Percentiles rank a stretch among this genome's conserved stretches.
Evolutionary conservation across 2,329 filamentous ascomycete genomes (phyloP).

Genomic region (Colletotrichum kahawae): DNA sequence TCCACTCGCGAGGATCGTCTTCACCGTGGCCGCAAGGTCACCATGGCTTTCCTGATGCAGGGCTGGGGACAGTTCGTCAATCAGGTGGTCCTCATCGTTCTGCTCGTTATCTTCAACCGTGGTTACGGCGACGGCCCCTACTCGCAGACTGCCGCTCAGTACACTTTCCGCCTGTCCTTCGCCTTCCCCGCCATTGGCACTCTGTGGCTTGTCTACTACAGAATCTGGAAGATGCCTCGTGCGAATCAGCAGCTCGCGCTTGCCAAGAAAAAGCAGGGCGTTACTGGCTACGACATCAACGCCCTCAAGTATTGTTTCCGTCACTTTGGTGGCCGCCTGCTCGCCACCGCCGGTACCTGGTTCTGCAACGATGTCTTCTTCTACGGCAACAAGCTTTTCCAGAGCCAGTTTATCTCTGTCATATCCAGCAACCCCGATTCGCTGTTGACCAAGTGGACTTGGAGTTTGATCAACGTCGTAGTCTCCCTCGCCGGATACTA

Average conservation of each 20-base stretch:
- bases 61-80: constrained; percentile 97
- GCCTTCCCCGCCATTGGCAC: constrained; percentile 90
- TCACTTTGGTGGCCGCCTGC: constrained; percentile 84
- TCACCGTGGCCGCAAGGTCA: constrained; percentile 94
- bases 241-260: constrained; percentile 82
- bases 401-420: constrained; percentile 85
- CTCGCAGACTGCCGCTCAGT: constrained; percentile 78
- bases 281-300: constrained; percentile 91
- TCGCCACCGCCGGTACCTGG: constrained; percentile 89
- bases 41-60: constrained; percentile 96
- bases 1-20: constrained; percentile 93
- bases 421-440: constrained; percentile 73
- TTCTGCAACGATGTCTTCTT: constrained; percentile 99
- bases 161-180: constrained; percentile 91
- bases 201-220: constrained; percentile 94
- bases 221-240: constrained; percentile 91
- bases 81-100: constrained; percentile 85
- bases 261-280: constrained; percentile 78
- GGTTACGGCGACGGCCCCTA: constrained; percentile 75
- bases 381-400: constrained; percentile 99
- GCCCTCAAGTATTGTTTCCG: constrained; percentile 79
- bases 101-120: constrained; percentile 77
- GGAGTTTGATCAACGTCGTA: constrained; percentile 89
- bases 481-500: constrained; percentile 92
- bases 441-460: constrained; percentile 87